A percentile compares a stretch with the other conserved stretches of the same genome.
Evolutionary conservation across 345 rosid genomes (phyloP).

Genomic region (Hibiscus tridactylites): DNA sequence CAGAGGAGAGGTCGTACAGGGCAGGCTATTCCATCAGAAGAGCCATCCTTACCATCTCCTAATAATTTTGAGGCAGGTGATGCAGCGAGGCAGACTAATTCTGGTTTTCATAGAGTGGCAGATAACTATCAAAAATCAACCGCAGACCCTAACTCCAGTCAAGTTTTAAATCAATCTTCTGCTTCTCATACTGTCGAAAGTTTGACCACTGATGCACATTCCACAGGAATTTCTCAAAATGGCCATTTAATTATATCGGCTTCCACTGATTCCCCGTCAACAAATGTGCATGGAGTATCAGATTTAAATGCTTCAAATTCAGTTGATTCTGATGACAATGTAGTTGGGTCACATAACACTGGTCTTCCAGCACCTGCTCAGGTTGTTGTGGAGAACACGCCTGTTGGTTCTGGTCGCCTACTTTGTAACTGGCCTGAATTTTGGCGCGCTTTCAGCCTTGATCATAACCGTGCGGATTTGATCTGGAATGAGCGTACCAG

Average conservation of each 20-base stretch:
- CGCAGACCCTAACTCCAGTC: conserved; percentile 40
- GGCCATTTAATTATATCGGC: conserved; percentile 31
- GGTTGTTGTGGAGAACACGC: conserved; percentile 85
- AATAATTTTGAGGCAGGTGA: conserved; percentile 51
- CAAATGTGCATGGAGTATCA: conserved; percentile 31
- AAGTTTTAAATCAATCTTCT: conserved; percentile 27
- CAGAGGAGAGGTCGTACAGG: conserved; percentile 70
- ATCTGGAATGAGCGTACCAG: conserved; percentile 98
- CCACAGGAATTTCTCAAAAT: conserved; percentile 42
- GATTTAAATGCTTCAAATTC: conserved; percentile 41
- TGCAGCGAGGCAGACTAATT: conserved; percentile 35
- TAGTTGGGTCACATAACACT: conserved; percentile 34
- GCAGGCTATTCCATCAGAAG: conserved; percentile 55
- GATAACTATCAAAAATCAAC: conserved; percentile 42
- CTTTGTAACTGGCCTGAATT: conserved; percentile 93
- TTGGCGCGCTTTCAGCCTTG: conserved; percentile 98
- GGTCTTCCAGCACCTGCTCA: conserved; percentile 94
- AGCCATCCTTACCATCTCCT: conserved; percentile 38
- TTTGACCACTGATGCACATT: conserved; percentile 30
- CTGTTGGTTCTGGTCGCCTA: conserved; percentile 91
- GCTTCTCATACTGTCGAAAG: conserved; percentile 39
- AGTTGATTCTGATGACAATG: conserved; percentile 37
- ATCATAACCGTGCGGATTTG: conserved; percentile 97
- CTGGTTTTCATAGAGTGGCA: conserved; percentile 34
- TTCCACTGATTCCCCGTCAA: conserved; percentile 32